Evolutionary conservation across 2,329 filamentous ascomycete species (phyloP), one percentile per base, ranked within the genome.

Genomic region (Acarospora socialis): DNA sequence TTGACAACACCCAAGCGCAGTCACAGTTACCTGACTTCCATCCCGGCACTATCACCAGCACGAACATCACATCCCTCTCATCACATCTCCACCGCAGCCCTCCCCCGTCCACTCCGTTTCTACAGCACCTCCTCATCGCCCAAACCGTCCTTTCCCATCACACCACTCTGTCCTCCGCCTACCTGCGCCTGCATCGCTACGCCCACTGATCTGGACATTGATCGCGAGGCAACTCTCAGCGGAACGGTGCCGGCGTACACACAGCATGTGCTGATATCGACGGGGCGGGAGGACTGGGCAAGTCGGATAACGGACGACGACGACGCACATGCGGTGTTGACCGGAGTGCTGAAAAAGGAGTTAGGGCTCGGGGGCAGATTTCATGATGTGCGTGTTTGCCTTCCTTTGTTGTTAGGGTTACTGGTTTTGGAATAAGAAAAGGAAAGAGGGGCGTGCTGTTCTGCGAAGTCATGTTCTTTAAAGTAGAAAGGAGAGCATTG

Each of bases 231-330:
- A 22, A 64, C 68, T 12, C 60, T 94, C 25, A 77, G 80, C 48
- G 81, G 81, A 8, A 77, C 79, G 4, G 86, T 93, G 57, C 65
- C 78, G 2, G 62, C 67, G 1, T 92, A 93, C 51, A 66, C 74
- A 1, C 77, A 92, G 54, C 84, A 94, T 45, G 69, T 94, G 3
- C 56, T 95, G 7, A 65, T 94, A 9, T 86, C 79, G 40, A 92
- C 84, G 0, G 84, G 82, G 4, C 71, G 73, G 38, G 59, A 66
- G 18, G 81, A 92, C 56, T 94, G 86, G 86, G 63, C 66, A 17
- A 86, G 79, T 48, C 70, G 72, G 35, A 92, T 94, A 40, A 84
- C 92, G 51, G 76, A 92, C 27, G 83, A 92, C 37, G 71, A 77
- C 3, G 51, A 61, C 16, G 56, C 54, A 9, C 63, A 57, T 57